These are phyloP conservation scores for Globisporangium solare DNA, from an alignment of 352 stramenopile species.

Conservation along the genomic window DNA sequence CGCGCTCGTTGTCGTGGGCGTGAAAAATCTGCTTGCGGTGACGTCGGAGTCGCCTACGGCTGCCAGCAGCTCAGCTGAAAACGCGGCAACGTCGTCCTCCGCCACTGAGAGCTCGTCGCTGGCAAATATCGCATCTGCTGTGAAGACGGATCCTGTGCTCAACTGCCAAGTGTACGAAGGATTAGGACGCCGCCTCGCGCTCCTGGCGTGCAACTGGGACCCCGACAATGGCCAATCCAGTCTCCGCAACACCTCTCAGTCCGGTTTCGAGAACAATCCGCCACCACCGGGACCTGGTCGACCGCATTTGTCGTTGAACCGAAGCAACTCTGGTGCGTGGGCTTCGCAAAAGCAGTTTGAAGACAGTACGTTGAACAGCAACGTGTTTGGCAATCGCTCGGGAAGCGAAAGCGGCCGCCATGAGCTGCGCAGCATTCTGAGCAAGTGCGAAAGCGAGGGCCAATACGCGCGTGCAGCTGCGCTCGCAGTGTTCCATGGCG, in stretches of 20 bases:
- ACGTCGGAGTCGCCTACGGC: slow-evolving; percentile 13
- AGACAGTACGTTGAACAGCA: slow-evolving; percentile 18
- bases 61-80: slow-evolving; percentile 13
- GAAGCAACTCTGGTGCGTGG: slow-evolving; percentile 66
- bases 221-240: slow-evolving; percentile 56
- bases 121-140: slow-evolving; percentile 34
- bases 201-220: slow-evolving; percentile 82
- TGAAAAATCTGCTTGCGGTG: slow-evolving; percentile 57
- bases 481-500: slow-evolving; percentile 81
- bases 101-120: slow-evolving; percentile 5
- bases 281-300: slow-evolving; percentile 26
- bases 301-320: slow-evolving; percentile 36
- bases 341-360: slow-evolving; percentile 56
- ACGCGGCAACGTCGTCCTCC: no score
- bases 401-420: slow-evolving; percentile 45
- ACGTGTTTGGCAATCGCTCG: slow-evolving; percentile 38
- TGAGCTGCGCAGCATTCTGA: slow-evolving; percentile 56
- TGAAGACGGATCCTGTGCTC: slow-evolving; percentile 60
- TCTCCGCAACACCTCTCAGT: slow-evolving; percentile 1
- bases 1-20: slow-evolving; percentile 48
- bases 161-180: slow-evolving; percentile 76
- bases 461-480: slow-evolving; percentile 67
- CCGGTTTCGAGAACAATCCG: slow-evolving; percentile 16
- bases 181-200: slow-evolving; percentile 53
- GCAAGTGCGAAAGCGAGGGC: slow-evolving; percentile 51